phyloP scores from a whole-genome alignment of 129 eudicot genomes.

The Saposhnikovia divaricata region DNA sequence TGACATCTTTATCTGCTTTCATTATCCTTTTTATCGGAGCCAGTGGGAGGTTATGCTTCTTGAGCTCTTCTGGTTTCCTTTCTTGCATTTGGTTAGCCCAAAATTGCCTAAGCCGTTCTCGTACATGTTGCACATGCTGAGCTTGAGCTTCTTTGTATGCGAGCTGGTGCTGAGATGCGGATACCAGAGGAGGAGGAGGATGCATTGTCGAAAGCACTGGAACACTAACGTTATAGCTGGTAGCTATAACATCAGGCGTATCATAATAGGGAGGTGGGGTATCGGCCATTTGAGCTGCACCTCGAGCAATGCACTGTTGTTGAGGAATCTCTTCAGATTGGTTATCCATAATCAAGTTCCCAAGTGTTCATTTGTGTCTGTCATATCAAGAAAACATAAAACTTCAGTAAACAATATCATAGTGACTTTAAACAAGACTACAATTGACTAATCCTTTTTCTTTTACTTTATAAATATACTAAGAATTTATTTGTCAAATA shows the following conservation, averaged over 20 bases:
- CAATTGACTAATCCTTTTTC: no score
- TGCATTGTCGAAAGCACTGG: neutral
- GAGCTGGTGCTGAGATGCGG: neutral
- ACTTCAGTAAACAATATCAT: no score
- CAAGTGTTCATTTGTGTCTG: neutral
- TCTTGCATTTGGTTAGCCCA: neutral
- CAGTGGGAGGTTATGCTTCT: neutral
- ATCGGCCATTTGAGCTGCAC: neutral
- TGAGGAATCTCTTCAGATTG: neutral
- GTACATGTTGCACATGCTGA: neutral
- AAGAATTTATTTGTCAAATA: neutral
- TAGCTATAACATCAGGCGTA: neutral
- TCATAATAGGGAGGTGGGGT: neutral
- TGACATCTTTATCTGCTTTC: neutral
- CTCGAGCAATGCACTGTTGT: neutral
- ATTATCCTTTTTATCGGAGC: neutral
- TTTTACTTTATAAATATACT: no score
- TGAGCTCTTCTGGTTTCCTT: neutral
- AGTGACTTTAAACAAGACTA: no score
- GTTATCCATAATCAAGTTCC: neutral
- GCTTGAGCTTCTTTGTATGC: neutral
- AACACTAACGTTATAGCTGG: neutral
- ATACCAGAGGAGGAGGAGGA: neutral
- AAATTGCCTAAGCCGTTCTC: neutral
- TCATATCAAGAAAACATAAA: neutral